Percentiles rank a stretch among this genome's conserved stretches.
Conservation (phyloP, 352 stramenopile species). For the Peronospora destructor region DNA sequence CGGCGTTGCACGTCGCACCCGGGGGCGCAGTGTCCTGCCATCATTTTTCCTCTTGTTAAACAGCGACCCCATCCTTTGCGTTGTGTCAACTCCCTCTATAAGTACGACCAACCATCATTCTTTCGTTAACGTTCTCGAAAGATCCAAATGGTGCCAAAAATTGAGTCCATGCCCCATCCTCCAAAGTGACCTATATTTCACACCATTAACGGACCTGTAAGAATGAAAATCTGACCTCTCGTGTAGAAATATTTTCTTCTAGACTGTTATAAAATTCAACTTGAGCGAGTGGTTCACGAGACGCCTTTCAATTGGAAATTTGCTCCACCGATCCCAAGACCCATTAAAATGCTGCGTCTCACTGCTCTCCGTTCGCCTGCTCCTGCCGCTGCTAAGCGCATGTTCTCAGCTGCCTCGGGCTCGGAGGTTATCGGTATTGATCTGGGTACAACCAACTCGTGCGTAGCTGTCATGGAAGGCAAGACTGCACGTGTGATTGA, state of each 20-base stretch:
- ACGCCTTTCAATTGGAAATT: constrained; percentile 28
- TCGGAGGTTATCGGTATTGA: constrained; percentile 93
- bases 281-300: constrained; percentile 19
- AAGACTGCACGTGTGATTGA: constrained; percentile 94
- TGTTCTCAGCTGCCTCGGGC: constrained; percentile 44
- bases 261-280: not conserved
- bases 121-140: constrained; percentile 24
- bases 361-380: constrained; percentile 14
- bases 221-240: no score
- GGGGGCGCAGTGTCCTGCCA: constrained; percentile 41
- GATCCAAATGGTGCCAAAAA: constrained; percentile 7
- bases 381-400: constrained; percentile 32
- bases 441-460: constrained; percentile 97
- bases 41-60: constrained; percentile 48
- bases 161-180: no score
- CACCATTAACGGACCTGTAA: no score
- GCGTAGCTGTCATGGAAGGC: constrained; percentile 56
- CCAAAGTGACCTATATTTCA: no score
- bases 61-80: constrained; percentile 24
- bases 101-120: constrained; percentile 24
- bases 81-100: not conserved
- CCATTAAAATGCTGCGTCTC: constrained; percentile 20
- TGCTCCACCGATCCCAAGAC: constrained; percentile 18
- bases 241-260: not conserved
- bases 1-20: constrained; percentile 43